Percentiles rank a stretch among this genome's conserved stretches.
phyloP scores from a whole-genome alignment of 2,329 filamentous ascomycete species.

The Pseudogymnoascus sp. region DNA sequence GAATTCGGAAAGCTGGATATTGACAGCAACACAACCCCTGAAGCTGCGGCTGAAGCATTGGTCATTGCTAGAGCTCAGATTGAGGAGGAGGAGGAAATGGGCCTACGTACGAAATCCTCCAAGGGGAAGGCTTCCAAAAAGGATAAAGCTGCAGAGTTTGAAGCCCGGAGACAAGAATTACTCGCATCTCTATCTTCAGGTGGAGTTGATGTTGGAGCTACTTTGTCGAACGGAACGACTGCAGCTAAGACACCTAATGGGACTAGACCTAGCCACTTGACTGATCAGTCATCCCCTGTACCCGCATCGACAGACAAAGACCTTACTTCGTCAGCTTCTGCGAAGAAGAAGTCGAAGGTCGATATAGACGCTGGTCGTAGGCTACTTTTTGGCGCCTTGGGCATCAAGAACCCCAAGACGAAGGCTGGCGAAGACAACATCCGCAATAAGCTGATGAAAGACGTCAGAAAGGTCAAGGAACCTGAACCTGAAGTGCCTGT shows the following conservation, averaged over 20 bases:
- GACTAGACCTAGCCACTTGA: not conserved
- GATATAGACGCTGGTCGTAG: constrained; percentile 35
- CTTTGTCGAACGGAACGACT: constrained; percentile 6
- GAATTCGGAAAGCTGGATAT: constrained; percentile 37
- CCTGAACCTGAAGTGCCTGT: constrained; percentile 13
- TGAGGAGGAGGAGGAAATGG: constrained; percentile 5
- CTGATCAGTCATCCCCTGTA: not conserved
- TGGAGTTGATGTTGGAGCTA: constrained; percentile 43
- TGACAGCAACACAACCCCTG: constrained; percentile 17
- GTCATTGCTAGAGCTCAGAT: constrained; percentile 17
- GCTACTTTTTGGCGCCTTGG: constrained; percentile 65
- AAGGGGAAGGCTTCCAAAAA: constrained; percentile 11
- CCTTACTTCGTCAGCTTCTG: not conserved
- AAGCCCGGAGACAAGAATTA: constrained; percentile 43
- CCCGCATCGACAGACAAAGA: not conserved
- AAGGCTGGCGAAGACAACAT: constrained; percentile 61
- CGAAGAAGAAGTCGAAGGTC: not conserved
- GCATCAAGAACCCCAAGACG: constrained; percentile 59
- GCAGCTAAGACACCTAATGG: not conserved
- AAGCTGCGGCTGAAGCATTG: constrained; percentile 20
- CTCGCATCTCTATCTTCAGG: constrained; percentile 44
- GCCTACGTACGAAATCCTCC: not conserved
- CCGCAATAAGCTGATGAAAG: constrained; percentile 51
- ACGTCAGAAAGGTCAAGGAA: constrained; percentile 32
- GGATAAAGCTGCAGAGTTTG: constrained; percentile 35